Conservation (phyloP, 2,329 filamentous ascomycete species). For the Aspergillus carbonarius region DNA sequence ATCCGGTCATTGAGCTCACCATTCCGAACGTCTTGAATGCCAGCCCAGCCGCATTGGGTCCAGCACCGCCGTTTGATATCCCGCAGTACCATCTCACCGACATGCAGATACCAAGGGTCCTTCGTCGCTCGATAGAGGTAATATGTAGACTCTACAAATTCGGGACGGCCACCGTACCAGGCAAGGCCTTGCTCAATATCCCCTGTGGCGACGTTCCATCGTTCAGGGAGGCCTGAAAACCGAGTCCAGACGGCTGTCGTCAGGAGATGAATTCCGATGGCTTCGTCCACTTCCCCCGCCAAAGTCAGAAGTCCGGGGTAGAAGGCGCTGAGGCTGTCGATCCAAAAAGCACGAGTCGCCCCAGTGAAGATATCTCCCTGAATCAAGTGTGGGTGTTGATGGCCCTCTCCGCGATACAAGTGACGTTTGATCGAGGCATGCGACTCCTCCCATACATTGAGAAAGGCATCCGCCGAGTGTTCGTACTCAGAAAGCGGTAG, state of each 20-base stretch:
- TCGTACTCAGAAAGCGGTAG: constrained; percentile 62
- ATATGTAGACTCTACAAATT: constrained; percentile 96
- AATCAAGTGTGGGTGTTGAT: constrained; percentile 87
- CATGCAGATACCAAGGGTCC: constrained; percentile 94
- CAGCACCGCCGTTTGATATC: constrained; percentile 88
- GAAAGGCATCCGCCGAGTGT: constrained; percentile 73
- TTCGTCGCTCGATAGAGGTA: constrained; percentile 91
- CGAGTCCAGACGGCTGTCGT: constrained; percentile 93
- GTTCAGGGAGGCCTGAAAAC: constrained; percentile 88
- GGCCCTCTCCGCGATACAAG: constrained; percentile 72
- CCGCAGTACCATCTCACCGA: constrained; percentile 89
- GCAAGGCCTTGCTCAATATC: constrained; percentile 81
- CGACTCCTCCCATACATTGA: constrained; percentile 79
- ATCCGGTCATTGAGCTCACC: constrained; percentile 91
- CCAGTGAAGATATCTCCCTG: constrained; percentile 88
- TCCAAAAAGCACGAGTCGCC: constrained; percentile 86
- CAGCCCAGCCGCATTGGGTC: constrained; percentile 90
- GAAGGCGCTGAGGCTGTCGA: constrained; percentile 93
- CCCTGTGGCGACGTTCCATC: constrained; percentile 84
- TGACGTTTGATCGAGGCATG: constrained; percentile 87
- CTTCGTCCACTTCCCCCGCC: constrained; percentile 87
- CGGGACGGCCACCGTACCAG: constrained; percentile 94
- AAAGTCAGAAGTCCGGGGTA: constrained; percentile 86
- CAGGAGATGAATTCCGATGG: constrained; percentile 82
- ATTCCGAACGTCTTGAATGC: constrained; percentile 75